phyloP scores from a whole-genome alignment of 2,329 filamentous ascomycete species.

The Aspergillus sp. region DNA sequence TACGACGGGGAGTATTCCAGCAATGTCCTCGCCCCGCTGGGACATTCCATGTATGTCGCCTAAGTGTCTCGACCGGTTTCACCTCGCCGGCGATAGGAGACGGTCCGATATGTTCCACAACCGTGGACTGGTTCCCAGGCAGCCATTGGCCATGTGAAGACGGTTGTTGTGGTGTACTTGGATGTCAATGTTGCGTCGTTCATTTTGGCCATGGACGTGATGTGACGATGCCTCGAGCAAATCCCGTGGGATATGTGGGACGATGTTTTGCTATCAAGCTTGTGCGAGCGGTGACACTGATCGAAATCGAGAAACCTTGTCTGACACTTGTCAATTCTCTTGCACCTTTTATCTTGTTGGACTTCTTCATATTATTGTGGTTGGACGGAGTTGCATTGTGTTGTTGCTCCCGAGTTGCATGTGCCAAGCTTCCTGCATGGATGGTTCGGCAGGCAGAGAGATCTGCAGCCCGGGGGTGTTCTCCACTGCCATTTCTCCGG shows the following conservation, averaged over 20 bases:
- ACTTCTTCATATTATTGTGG: constrained; percentile 3
- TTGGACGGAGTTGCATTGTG: background rate
- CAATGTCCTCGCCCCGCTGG: constrained; percentile 50
- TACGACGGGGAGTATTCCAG: constrained; percentile 50
- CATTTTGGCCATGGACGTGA: constrained; percentile 1
- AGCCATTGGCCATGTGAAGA: background rate
- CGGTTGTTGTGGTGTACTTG: background rate
- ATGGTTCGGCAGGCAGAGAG: background rate
- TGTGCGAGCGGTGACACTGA: constrained; percentile 5
- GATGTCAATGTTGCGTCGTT: background rate
- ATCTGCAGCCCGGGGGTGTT: background rate
- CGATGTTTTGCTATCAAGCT: constrained; percentile 1
- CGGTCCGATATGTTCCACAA: background rate
- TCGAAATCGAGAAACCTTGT: constrained; percentile 7
- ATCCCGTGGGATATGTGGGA: background rate
- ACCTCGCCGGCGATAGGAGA: constrained; percentile 6
- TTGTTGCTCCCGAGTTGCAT: background rate
- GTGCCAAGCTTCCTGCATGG: background rate
- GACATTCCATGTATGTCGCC: constrained; percentile 34
- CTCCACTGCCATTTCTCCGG: background rate
- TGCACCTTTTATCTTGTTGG: constrained; percentile 10
- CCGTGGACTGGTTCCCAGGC: background rate
- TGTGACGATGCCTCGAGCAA: background rate
- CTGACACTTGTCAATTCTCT: constrained; percentile 14
- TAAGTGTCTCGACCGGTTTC: constrained; percentile 13